These are phyloP conservation scores for Blastobotrys niveus DNA, from an alignment of 1,139 yeast genomes.

Conservation along the genomic window DNA sequence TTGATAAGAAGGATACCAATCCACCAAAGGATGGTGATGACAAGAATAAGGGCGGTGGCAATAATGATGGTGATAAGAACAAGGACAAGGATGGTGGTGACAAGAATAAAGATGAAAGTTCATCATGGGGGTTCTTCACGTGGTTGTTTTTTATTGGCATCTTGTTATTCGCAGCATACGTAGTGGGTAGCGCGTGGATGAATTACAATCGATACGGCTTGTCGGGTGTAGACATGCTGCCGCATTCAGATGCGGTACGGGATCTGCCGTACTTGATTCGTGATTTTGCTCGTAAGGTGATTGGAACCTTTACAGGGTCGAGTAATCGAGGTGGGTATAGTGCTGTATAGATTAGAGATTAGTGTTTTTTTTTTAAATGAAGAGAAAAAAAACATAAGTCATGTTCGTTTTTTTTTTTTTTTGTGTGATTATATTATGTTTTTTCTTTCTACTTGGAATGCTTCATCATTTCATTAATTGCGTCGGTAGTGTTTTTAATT, in stretches of 20 bases:
- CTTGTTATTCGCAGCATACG: slow-evolving; percentile 61
- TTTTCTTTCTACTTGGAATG: slow-evolving; percentile 2
- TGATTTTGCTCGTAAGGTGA: slow-evolving; percentile 61
- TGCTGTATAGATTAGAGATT: slow-evolving; percentile 69
- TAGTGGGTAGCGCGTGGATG: slow-evolving; percentile 77
- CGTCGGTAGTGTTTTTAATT: slow-evolving; percentile 63
- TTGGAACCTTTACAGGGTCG: slow-evolving; percentile 74
- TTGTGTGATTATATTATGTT: neutral
- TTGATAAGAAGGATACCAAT: slow-evolving; percentile 29
- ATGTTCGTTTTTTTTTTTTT: neutral
- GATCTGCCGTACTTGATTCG: slow-evolving; percentile 81
- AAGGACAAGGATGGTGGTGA: slow-evolving; percentile 11
- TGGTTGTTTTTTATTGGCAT: slow-evolving; percentile 47
- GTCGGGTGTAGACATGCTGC: slow-evolving; percentile 41
- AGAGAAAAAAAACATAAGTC: neutral
- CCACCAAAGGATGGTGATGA: slow-evolving; percentile 5
- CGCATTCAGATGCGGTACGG: slow-evolving; percentile 47
- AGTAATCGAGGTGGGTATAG: slow-evolving; percentile 78
- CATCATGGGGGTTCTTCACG: slow-evolving; percentile 34
- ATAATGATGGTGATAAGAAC: slow-evolving; percentile 12
- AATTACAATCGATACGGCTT: slow-evolving; percentile 39
- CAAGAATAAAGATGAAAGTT: slow-evolving; percentile 26
- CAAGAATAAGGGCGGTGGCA: slow-evolving; percentile 26
- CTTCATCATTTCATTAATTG: slow-evolving; percentile 43
- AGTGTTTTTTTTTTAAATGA: too few relatives aligned